phyloP scores from a whole-genome alignment of 1,284 basidiomycete genomes.

The Ceratobasidium sp. region DNA sequence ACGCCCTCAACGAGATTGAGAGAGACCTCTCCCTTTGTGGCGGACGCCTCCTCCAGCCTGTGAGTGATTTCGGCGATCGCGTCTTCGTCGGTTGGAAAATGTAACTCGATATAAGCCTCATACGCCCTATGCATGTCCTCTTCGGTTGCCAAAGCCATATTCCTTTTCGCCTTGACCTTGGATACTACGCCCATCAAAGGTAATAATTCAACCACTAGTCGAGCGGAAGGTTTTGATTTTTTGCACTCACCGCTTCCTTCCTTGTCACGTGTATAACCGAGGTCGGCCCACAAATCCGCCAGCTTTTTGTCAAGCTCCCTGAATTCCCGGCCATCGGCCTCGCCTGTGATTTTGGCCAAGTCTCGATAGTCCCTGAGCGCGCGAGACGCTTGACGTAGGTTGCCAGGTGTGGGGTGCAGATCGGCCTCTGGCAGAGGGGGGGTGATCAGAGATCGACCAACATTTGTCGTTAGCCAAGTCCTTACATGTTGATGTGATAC shows the following conservation, averaged over 20 bases:
- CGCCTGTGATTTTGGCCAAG: background rate
- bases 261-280: background rate
- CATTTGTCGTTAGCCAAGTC: background rate
- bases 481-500: background rate
- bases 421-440: background rate
- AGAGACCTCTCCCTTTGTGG: too few relatives aligned
- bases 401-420: background rate
- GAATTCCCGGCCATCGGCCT: background rate
- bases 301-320: background rate
- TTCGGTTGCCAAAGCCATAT: background rate
- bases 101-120: background rate
- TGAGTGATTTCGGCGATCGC: background rate
- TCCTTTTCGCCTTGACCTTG: background rate
- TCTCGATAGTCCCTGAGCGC: background rate
- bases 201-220: background rate
- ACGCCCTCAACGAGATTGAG: too few relatives aligned
- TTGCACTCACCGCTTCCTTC: background rate
- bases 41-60: background rate
- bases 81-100: constrained; percentile 9
- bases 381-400: background rate
- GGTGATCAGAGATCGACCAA: background rate
- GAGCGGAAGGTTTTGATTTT: background rate
- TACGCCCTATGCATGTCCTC: constrained; percentile 19
- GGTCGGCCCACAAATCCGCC: background rate
- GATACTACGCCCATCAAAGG: background rate